Evolutionary conservation across 257 asterid genomes (phyloP).

Genomic region (Capsicum chinense): DNA sequence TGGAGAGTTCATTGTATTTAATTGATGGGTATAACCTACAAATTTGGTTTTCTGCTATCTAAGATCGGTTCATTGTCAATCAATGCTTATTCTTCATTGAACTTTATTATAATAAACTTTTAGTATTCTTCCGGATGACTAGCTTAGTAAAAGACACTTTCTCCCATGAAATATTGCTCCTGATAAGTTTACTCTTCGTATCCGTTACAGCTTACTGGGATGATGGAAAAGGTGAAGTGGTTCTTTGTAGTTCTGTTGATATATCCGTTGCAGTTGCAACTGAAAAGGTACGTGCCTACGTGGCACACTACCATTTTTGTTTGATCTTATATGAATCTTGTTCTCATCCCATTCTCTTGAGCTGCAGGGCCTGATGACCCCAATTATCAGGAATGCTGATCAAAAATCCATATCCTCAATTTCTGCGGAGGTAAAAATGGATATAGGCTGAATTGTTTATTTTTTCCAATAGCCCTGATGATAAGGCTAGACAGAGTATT

Average conservation of each 20-base stretch:
- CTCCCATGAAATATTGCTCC: background rate
- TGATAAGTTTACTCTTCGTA: constrained; percentile 22
- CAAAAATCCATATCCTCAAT: constrained; percentile 94
- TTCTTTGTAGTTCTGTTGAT: constrained; percentile 82
- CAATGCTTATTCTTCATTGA: background rate
- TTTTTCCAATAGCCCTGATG: background rate
- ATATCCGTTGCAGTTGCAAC: constrained; percentile 99
- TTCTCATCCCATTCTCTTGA: constrained; percentile 35
- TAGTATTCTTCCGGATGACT: constrained; percentile 22
- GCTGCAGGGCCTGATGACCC: constrained; percentile 97
- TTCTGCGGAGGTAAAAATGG: constrained; percentile 74
- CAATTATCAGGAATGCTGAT: constrained; percentile 91
- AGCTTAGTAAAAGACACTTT: background rate
- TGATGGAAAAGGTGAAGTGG: constrained; percentile 65
- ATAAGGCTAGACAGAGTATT: constrained; percentile 6
- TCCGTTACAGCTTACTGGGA: constrained; percentile 86
- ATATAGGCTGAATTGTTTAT: constrained; percentile 27
- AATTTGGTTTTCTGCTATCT: background rate
- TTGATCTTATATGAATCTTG: constrained; percentile 28
- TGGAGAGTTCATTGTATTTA: constrained; percentile 11
- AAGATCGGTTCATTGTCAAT: background rate
- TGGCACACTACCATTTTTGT: constrained; percentile 26
- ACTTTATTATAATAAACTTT: background rate
- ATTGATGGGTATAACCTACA: background rate
- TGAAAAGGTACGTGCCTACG: constrained; percentile 69